Base-by-base conservation (phyloP, 345 rosid species). In the Lepidium didymum region DNA sequence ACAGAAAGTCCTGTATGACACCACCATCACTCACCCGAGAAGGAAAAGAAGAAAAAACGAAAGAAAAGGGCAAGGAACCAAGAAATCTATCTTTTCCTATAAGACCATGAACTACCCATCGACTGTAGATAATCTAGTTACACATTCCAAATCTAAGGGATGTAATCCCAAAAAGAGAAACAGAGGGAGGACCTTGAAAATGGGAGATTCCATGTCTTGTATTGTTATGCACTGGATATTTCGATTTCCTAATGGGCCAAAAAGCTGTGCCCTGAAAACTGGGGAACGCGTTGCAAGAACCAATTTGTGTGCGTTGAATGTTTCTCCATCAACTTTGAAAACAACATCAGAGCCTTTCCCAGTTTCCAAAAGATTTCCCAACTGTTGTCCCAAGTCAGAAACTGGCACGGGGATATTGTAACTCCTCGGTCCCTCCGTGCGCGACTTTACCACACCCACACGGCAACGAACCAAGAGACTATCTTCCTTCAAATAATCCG, bases 381-480 rank as follows among this genome's bases (percentile, higher is more conserved):
- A 77, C 61, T 81, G 79, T 59, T 75, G 81, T 35, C 87, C 84
- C 49, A 86, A 58, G 67, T 87, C 67, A 65, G 92, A 82, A 13
- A 82, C 80, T 1, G 87, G 87, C n/a, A 86, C 84, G 5, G 77
- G 43, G 53, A 89, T 85, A 50, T 80, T 69, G 62, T 74, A 84
- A 14, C 70, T 77, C 72, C 78, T 85, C 29, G 90, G 96, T 33
- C 82, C 92, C 69, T 86, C 86, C 0, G 88, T 89, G 38, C 54
- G 78, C 1, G 96, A 86, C 76, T 72, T 83, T 74, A 89, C 96
- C 46, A 86, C 96, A 64, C 96, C 92, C n/a, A 88, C 92, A 71
- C 84, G 81, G 56, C 96, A 86, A 38, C 80, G 73, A 71, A 88
- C 81, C 67, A 76, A 77, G 51, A 88, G 88, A 72, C 83, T 84